Base-by-base conservation (phyloP, 257 asterid species). In the Solanum sitiens region DNA sequence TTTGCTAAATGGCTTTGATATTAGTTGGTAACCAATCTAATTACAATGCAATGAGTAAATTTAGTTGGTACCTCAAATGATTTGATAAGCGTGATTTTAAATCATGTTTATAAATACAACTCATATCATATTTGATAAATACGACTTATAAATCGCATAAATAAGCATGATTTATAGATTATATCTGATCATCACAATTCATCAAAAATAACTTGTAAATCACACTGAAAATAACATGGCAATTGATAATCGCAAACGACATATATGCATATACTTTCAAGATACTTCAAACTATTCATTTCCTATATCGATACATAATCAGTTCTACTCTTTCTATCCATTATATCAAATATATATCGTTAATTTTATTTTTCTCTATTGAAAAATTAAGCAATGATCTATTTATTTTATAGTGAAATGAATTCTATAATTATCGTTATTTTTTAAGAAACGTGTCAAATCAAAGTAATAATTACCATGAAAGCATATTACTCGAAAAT, bases 331-430 rank as follows among this genome's bases (percentile, higher is more conserved):
- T 23, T 6, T 10, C 7, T 4, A 10, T 63, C 1, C 7, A 63
- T 11, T 10, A 23, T 23, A 10, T 23, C 1, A 10, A 63, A 63
- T 23, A 23, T 63, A 2, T 50, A 53, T 16, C 9, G 0, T 50
- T 0, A 50, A 6, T 53, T 53, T 63, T 23, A 23, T 1, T 10
- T 10, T 21, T 63, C 4, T 23, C 0, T 0, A 3, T 63, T 63
- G 0, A 23, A 63, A 63, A 23, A 4, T 8, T 8, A 21, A 21
- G 12, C 8, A 0, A 63, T 0, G 0, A 11, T 23, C 0, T 53
- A 53, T 53, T 50, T 53, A 16, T 53, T 53, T 53, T 53, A 1
- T 16, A 53, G 3, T 0, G 1, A 50, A 47, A 5, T 50, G 0
- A 2, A 23, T 50, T 6, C 3, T 16, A 15, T 16, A 6, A 53